Percentiles rank a stretch among this genome's conserved stretches.
These are phyloP conservation scores for Hericium erinaceus DNA, from an alignment of 768 basidiomycete species.

Conservation along the genomic window DNA sequence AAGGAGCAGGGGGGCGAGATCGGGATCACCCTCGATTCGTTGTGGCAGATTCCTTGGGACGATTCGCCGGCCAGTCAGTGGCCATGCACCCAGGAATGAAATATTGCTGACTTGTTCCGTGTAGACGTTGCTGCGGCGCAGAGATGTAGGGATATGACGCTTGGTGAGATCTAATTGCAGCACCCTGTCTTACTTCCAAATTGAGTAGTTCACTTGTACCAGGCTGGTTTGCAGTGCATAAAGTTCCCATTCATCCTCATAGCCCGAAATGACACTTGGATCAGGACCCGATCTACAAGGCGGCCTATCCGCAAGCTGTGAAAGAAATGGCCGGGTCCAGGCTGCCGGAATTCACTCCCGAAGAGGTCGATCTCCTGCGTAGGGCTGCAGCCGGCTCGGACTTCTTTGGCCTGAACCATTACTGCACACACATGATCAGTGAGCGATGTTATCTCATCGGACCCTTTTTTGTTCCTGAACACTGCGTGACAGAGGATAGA, in stretches of 20 bases:
- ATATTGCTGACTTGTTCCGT: slow-evolving; percentile 1
- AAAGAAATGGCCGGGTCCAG: slow-evolving; percentile 45
- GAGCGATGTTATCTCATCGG: slow-evolving; percentile 11
- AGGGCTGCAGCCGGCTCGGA: slow-evolving; percentile 44
- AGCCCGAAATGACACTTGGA: not conserved
- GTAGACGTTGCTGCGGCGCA: slow-evolving; percentile 32
- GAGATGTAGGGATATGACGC: slow-evolving; percentile 31
- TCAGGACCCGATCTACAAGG: slow-evolving; percentile 64
- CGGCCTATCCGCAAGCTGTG: slow-evolving; percentile 55
- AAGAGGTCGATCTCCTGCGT: slow-evolving; percentile 47
- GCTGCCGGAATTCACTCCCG: slow-evolving; percentile 48
- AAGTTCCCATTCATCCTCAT: not conserved
- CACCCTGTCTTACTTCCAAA: too few species aligned
- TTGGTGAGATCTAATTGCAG: slow-evolving; percentile 21
- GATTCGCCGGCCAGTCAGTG: slow-evolving; percentile 55
- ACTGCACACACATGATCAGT: slow-evolving; percentile 59
- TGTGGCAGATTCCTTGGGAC: slow-evolving; percentile 68
- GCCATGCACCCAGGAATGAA: not conserved
- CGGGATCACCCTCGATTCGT: slow-evolving; percentile 70
- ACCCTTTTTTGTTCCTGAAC: not conserved
- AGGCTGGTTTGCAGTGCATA: slow-evolving; percentile 42
- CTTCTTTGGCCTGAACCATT: slow-evolving; percentile 69
- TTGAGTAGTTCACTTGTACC: not conserved
- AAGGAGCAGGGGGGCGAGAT: slow-evolving; percentile 52
- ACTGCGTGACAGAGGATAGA: slow-evolving; percentile 35